Conservation (phyloP, 306 rosid species). For the Trichosanthes truncata region DNA sequence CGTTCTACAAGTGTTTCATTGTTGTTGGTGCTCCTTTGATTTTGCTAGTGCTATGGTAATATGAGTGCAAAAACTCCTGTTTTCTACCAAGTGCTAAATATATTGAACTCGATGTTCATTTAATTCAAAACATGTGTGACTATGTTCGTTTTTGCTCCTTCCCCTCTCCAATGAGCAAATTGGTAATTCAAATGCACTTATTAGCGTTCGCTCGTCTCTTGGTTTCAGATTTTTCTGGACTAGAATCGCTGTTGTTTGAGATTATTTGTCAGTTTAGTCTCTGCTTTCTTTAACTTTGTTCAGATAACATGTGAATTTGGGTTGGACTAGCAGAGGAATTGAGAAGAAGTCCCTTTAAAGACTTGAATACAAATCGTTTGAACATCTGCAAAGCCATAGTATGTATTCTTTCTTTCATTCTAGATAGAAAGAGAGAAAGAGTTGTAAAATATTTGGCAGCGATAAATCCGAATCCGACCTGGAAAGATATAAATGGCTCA, state of each 20-base stretch:
- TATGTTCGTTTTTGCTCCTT: neutral
- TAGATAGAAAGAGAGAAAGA: neutral
- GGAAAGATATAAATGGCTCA: neutral
- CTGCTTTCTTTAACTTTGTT: neutral
- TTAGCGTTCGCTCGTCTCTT: neutral
- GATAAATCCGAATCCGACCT: neutral
- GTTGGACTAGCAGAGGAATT: neutral
- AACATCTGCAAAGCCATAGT: neutral
- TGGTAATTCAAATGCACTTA: neutral
- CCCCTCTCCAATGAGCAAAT: neutral
- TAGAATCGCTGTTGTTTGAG: neutral
- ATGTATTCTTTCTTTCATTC: neutral
- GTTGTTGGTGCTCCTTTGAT: neutral
- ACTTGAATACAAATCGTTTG: neutral
- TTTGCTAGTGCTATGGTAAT: neutral
- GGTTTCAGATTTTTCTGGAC: neutral
- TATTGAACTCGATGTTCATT: neutral
- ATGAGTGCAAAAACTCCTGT: neutral
- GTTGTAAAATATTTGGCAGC: neutral
- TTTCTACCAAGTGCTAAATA: neutral
- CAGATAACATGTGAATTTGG: neutral
- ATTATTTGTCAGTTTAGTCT: neutral
- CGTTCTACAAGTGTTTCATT: neutral
- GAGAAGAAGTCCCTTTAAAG: neutral
- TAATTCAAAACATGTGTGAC: neutral